A percentile compares a stretch with the other conserved stretches of the same genome.
phyloP scores from a whole-genome alignment of 148 eudicot species.

The Agrostemma githago region DNA sequence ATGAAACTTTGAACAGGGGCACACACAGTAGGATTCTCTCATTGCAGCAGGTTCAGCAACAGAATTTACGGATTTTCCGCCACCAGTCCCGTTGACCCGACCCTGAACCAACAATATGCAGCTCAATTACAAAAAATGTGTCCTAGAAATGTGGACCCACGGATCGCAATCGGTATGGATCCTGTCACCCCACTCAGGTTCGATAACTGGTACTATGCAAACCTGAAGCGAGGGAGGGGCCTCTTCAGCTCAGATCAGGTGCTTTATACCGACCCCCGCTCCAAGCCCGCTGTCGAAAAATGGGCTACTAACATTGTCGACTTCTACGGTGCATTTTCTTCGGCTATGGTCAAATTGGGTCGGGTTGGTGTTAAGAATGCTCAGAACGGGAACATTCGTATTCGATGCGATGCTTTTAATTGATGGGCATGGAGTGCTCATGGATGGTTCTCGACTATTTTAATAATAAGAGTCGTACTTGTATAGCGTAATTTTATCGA shows the following conservation, averaged over 20 bases:
- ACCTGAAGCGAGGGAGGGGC: conserved; percentile 63
- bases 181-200: conserved; percentile 56
- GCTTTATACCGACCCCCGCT: conserved; percentile 59
- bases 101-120: conserved; percentile 47
- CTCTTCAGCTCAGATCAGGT: conserved; percentile 78
- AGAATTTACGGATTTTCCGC: conserved; percentile 64
- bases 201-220: conserved; percentile 62
- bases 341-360: conserved; percentile 37
- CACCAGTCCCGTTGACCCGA: conserved; percentile 56
- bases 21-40: conserved; percentile 81
- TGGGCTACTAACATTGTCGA: conserved; percentile 25
- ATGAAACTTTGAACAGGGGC: conserved; percentile 35
- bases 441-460: not conserved
- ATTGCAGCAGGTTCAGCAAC: conserved; percentile 62
- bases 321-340: conserved; percentile 29
- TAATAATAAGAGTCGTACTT: not conserved
- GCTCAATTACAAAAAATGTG: conserved; percentile 50
- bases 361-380: conserved; percentile 29
- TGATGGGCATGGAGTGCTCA: not conserved
- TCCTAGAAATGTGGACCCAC: conserved; percentile 68
- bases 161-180: conserved; percentile 70
- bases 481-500: not conserved
- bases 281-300: conserved; percentile 40
- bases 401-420: conserved; percentile 31
- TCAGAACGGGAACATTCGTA: conserved; percentile 24